Conservation (phyloP, 163 green algal genomes). For the Chloromonas sp. region DNA sequence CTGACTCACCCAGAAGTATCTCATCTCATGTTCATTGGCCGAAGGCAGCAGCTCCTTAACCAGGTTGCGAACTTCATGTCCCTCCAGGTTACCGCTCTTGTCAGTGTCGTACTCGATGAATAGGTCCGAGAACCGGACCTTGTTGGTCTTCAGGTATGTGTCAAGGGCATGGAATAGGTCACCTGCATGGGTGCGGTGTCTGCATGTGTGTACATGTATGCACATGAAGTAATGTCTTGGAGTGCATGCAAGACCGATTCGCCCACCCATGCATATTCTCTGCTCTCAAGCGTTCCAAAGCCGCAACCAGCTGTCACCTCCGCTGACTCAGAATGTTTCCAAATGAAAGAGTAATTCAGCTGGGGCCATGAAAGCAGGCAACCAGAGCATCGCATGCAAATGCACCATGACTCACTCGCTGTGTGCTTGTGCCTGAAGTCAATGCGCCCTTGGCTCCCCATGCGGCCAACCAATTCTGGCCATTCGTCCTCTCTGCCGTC, state of each 20-base stretch:
- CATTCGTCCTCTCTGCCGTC: conserved; percentile 3
- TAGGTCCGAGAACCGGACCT: conserved; percentile 22
- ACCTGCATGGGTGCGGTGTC: not conserved
- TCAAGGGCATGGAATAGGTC: conserved; percentile 26
- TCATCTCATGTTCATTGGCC: conserved; percentile 14
- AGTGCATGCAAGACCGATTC: not conserved
- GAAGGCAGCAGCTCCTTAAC: conserved; percentile 23
- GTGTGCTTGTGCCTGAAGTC: not conserved
- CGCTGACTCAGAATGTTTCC: too few species aligned
- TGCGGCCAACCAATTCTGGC: conserved; percentile 2
- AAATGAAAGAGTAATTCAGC: too few species aligned
- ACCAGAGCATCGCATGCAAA: too few species aligned
- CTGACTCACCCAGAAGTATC: conserved; percentile 22
- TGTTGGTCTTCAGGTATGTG: conserved; percentile 20
- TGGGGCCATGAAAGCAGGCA: too few species aligned
- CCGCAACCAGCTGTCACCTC: too few species aligned
- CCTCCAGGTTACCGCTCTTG: conserved; percentile 18
- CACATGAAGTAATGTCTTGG: not conserved
- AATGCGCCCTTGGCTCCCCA: not conserved
- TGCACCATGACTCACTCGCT: not conserved
- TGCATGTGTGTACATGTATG: not conserved
- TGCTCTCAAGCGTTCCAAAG: too few species aligned
- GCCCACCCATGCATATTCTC: too few species aligned
- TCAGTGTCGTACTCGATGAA: conserved; percentile 24
- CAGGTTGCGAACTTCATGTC: conserved; percentile 21